phyloP scores from a whole-genome alignment of 2,329 filamentous ascomycete genomes.

The Claviceps sp. region DNA sequence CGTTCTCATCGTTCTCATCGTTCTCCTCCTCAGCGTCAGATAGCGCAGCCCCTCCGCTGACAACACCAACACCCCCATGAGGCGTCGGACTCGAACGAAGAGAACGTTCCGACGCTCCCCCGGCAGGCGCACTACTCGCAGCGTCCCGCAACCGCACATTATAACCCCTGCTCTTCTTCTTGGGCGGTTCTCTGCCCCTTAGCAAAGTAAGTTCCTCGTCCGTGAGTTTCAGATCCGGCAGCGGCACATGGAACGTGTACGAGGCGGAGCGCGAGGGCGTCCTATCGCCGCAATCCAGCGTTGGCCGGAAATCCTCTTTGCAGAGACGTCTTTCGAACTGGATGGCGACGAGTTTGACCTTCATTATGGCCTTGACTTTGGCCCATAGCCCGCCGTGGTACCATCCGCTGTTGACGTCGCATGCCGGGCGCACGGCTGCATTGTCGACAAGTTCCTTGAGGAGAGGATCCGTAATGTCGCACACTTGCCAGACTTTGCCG shows the following conservation, averaged over 20 bases:
- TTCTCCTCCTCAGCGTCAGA: conserved; percentile 8
- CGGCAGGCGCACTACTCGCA: conserved; percentile 9
- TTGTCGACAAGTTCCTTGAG: conserved; percentile 53
- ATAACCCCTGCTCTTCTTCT: conserved; percentile 24
- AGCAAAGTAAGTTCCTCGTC: conserved; percentile 22
- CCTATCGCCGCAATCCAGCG: conserved; percentile 20
- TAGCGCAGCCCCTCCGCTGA: conserved; percentile 5
- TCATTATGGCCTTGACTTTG: conserved; percentile 79
- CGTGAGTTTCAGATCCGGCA: conserved; percentile 22
- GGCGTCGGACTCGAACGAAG: conserved; percentile 6
- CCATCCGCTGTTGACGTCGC: conserved; percentile 64
- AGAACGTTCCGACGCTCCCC: conserved; percentile 7
- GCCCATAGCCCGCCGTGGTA: conserved; percentile 69
- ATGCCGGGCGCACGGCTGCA: conserved; percentile 42
- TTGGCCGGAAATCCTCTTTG: conserved; percentile 21
- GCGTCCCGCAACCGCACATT: conserved; percentile 18
- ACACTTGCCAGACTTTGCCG: conserved; percentile 88
- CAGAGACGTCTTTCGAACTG: conserved; percentile 39
- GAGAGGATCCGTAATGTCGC: conserved; percentile 75
- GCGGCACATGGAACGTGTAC: conserved; percentile 19
- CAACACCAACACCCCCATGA: neutral
- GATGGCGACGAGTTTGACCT: conserved; percentile 64
- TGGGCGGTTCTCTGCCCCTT: conserved; percentile 20
- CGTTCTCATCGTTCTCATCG: conserved; percentile 11
- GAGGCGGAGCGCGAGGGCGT: conserved; percentile 19